Base-by-base conservation (phyloP, 2,329 filamentous ascomycete species). In the Lecanoromycetidae sp. region DNA sequence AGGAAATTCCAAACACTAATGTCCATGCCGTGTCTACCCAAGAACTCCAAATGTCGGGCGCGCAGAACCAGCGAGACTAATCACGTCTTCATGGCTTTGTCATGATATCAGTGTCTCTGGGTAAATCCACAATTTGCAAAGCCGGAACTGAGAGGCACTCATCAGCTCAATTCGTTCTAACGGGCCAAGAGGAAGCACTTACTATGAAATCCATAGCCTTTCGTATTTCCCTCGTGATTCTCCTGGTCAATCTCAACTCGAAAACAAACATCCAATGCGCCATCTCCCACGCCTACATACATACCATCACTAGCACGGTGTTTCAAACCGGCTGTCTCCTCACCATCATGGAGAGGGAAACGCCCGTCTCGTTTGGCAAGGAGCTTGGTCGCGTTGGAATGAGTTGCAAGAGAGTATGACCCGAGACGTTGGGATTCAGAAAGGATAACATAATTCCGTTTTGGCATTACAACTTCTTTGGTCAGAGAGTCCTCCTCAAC, bases 391-490 rank as follows among this genome's bases (percentile, higher is more conserved):
- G 27, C 25, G 17, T n/a, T n/a, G 39, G 27, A 23, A 22, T 30
- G 2, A 25, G 17, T 29, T 8, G 10, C 13, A 23, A 23, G 17
- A 26, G n/a, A 19, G 27, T 34, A 27, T n/a, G n/a, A n/a, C n/a
- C n/a, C n/a, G n/a, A n/a, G n/a, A n/a, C n/a, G n/a, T n/a, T n/a
- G n/a, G 27, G 36, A 64, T 56, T 81, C 76, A 36, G 71, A 71
- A 61, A 81, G 75, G 59, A 76, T 76, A 48, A 77, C 77, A 58
- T 76, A 80, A 61, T 82, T 80, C 45, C 78, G 69, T 42, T 72
- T 76, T 1, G 78, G 77, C 78, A 95, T 95, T 9, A 88, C 95
- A 52, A 86, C 84, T 54, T 85, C 76, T 64, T 95, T 95, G 60
- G 75, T 82, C 35, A 69, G 69, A 1, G 80, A 76, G 3, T 82